Evolutionary conservation across 139 green algal species (phyloP), one percentile per base, ranked within the genome.

Genomic region (Chlamydomonas incerta): DNA sequence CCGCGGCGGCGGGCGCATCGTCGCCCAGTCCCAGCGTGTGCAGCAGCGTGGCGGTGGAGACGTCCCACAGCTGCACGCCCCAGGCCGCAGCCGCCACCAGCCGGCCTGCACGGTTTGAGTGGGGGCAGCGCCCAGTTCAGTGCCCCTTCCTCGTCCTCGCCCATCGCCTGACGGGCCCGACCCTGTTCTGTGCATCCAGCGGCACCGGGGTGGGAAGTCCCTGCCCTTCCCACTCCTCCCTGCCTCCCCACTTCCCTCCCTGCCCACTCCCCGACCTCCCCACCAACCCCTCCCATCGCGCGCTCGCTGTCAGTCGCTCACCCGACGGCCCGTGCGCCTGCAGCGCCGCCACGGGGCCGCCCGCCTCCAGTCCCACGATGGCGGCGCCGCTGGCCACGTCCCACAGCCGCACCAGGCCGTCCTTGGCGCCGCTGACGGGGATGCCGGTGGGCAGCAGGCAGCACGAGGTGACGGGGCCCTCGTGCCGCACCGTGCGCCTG

Each of bases 331-430:
- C 79, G 47, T 90, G 72, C 37, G 86, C 31, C 73, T 88, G 72
- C 74, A 93, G 33, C 11, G 80, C 90, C 26, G 74, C 47, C 46
- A 91, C 85, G 0, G 80, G 58, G 1, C 15, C 21, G 10, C 77
- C 74, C 17, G 70, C 80, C 55, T 93, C 87, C 70, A 93, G 84
- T 24, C 74, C 57, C 62, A 91, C 68, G 33, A 93, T 73, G 20
- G 90, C 41, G 20, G 46, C 52, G 34, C 83, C 81, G 46, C 69
- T 82, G 68, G 29, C 34, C 77, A 81, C 68, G 66, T 93, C 90
- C 90, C 90, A 93, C 34, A 92, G 46, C 58, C 81, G 83, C 58
- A 93, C 73, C 15, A n/a, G n/a, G 72, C 88, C 88, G 52, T 93
- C 90, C 80, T 89, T 83, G 21, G 46, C 58, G 24, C 76, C 81